A percentile compares a stretch with the other conserved stretches of the same genome.
Conservation (phyloP, 768 basidiomycete genomes). For the Panus rudis region DNA sequence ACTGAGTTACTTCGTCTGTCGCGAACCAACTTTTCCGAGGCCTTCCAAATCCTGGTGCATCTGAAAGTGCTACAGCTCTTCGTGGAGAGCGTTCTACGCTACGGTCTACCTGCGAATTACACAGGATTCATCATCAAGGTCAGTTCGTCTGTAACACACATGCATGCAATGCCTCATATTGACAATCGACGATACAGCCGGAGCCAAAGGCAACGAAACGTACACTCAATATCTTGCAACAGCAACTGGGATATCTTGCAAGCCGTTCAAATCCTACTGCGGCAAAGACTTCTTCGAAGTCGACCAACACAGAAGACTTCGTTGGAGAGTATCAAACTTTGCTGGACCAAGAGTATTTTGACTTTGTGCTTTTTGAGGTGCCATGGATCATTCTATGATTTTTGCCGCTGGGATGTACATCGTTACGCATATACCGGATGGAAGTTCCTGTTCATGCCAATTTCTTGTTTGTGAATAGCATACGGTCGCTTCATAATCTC, state of each 20-base stretch:
- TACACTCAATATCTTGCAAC: constrained; percentile 62
- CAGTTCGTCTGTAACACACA: constrained; percentile 6
- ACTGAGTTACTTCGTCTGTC: constrained; percentile 86
- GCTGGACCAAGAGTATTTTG: constrained; percentile 93
- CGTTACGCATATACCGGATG: too few species aligned
- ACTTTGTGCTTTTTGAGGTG: constrained; percentile 91
- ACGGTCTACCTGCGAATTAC: constrained; percentile 92
- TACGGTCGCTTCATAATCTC: too few species aligned
- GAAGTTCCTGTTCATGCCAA: too few species aligned
- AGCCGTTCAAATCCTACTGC: constrained; percentile 37
- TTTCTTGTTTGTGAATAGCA: too few species aligned
- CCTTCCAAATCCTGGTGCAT: constrained; percentile 90
- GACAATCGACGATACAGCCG: constrained; percentile 46
- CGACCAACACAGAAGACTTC: constrained; percentile 52
- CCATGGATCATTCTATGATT: constrained; percentile 81
- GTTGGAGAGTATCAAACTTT: constrained; percentile 87
- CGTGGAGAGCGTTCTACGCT: constrained; percentile 91
- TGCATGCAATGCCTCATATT: neutral
- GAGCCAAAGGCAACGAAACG: constrained; percentile 81
- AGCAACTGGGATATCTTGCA: constrained; percentile 75
- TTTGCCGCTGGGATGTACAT: too few species aligned
- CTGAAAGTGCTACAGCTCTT: constrained; percentile 88
- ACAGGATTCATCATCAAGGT: constrained; percentile 78
- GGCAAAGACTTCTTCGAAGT: constrained; percentile 41
- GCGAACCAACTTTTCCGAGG: constrained; percentile 94